Evolutionary conservation across 805 yeast genomes (phyloP).

Genomic region (Suhomyces sp.): DNA sequence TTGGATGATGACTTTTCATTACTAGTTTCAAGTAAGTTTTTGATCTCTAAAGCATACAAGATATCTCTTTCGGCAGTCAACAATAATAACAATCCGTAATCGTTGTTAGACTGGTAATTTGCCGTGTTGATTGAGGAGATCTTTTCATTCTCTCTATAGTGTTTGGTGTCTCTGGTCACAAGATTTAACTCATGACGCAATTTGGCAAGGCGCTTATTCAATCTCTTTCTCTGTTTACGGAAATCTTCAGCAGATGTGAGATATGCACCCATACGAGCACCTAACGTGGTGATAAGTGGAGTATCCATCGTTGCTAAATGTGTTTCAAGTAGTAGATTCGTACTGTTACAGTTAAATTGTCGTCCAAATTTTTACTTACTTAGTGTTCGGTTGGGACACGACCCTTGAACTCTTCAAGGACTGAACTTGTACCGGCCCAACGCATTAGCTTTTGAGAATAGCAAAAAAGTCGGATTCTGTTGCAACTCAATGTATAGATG

Average conservation of each 20-base stretch:
- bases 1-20: conserved; percentile 50
- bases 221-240: conserved; percentile 61
- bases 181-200: conserved; percentile 65
- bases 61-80: conserved; percentile 76
- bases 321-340: no score
- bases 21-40: conserved; percentile 52
- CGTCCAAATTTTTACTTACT: conserved; percentile 1
- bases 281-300: conserved; percentile 48
- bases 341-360: no score
- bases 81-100: conserved; percentile 59
- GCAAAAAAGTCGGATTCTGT: no score
- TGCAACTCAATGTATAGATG: no score
- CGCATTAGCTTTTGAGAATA: no score
- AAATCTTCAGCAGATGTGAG: conserved; percentile 69
- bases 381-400: background rate
- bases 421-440: no score
- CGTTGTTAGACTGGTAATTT: conserved; percentile 50
- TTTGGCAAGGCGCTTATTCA: conserved; percentile 59
- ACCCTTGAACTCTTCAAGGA: no score
- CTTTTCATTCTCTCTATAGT: conserved; percentile 51
- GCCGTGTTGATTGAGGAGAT: conserved; percentile 46
- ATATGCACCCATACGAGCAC: conserved; percentile 60
- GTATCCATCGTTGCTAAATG: conserved; percentile 48
- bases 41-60: conserved; percentile 65
- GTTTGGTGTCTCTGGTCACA: conserved; percentile 65